These are phyloP conservation scores for Vicia faba DNA, from an alignment of 306 rosid species.

Conservation along the genomic window DNA sequence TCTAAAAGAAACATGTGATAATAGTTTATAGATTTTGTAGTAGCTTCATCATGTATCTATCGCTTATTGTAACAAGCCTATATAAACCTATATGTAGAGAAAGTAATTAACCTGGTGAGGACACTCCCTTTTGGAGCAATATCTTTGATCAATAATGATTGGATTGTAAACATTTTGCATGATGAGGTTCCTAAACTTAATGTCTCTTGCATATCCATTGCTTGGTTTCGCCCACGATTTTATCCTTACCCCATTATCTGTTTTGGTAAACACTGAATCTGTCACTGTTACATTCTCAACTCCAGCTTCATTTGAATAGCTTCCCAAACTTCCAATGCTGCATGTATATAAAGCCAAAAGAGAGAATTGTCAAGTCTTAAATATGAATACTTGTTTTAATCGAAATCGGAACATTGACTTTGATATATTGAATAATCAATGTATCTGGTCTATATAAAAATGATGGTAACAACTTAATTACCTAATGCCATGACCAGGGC, in stretches of 20 bases:
- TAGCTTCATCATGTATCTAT: too few species aligned
- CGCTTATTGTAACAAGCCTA: too few species aligned
- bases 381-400: too few species aligned
- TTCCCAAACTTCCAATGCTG: slow-evolving; percentile 50
- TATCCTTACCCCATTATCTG: slow-evolving; percentile 45
- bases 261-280: slow-evolving; percentile 31
- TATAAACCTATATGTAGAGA: not conserved
- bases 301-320: slow-evolving; percentile 28
- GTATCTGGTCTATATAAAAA: not conserved
- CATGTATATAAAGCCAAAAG: not conserved
- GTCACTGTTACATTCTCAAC: slow-evolving; percentile 47
- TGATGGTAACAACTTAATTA: not conserved
- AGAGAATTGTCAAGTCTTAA: too few species aligned
- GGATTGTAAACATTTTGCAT: slow-evolving; percentile 48
- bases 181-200: slow-evolving; percentile 39
- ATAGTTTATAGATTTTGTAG: too few species aligned
- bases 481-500: slow-evolving; percentile 71
- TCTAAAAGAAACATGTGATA: too few species aligned
- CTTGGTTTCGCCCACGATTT: slow-evolving; percentile 47
- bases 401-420: too few species aligned
- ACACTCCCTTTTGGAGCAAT: slow-evolving; percentile 33
- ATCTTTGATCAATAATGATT: slow-evolving; percentile 48
- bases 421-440: too few species aligned
- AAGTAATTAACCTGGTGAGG: slow-evolving; percentile 30
- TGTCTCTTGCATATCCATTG: slow-evolving; percentile 38